Evolutionary conservation across 2,329 filamentous ascomycete species (phyloP), one percentile per base, ranked within the genome.

Genomic region (Chaetomiaceae sp.): DNA sequence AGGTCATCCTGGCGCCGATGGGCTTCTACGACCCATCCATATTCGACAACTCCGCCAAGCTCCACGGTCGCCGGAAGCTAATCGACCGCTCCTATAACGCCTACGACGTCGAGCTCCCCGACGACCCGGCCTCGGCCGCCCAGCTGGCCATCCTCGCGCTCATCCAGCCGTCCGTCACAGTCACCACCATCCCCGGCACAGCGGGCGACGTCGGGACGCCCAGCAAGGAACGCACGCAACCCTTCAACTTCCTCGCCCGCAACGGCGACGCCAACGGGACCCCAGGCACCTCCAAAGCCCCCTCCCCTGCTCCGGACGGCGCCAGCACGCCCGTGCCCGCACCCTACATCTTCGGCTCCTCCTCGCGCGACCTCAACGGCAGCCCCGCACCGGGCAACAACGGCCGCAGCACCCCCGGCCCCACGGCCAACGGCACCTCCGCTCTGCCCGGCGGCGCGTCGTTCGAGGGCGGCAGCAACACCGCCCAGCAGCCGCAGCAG

Each of bases 1-100:
- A 97, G 65, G 86, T 94, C 18, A 87, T 95, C 57, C 75, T 98
- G n/a, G 86, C 93, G 0, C 86, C 90, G 1, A 88, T 95, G 84
- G 90, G 89, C n/a, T 86, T 90, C 59, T 96, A 94, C 64, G 86
- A 91, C 50, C 91, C 93, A 0, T 72, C 78, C 2, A 84, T 96
- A 45, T 95, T 97, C 56, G 88, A 95, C 62, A 84, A 89, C 58
- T 80, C 76, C 22, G 69, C 77, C 29, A 98, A 98, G 70, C 76
- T 97, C 10, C 71, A 75, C 17, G 84, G 87, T 34, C 81, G 91
- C 40, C 80, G 88, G 54, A 89, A 84, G 59, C 73, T 97, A 18
- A 81, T 97, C 26, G 83, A 88, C 45, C 84, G 87, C 30, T 96
- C 91, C 0, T 89, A 90, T 58, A 95, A 98, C 62, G 81, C 94